Evolutionary conservation across 192 early-diverging fungal genomes (phyloP), one percentile per base, ranked within the genome.

Genomic region (Podila minutissima): DNA sequence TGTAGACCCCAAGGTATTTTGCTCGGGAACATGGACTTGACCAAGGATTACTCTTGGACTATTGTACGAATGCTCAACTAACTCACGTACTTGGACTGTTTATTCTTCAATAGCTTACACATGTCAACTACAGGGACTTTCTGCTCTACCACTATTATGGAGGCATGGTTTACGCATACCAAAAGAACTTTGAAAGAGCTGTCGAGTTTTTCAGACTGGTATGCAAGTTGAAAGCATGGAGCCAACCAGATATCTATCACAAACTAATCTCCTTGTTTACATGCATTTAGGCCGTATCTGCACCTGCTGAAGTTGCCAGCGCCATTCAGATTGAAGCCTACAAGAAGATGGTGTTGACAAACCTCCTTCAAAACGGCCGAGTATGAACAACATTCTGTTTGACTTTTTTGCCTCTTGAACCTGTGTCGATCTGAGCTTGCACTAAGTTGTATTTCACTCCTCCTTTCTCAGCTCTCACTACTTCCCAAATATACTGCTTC

Each of bases 131-230:
- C 67, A 74, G 58, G 48, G 84, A 90, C 66, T 92, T 90, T 82
- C 74, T 95, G 15, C 82, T 92, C 28, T 93, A 95, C 84, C 85
- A 93, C 64, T 96, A 95, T 77, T 94, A 96, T 73, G 92, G 90
- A 61, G 91, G 88, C 19, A 88, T 95, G 79, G 64, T 94, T n/a
- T 92, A 88, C 66, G 86, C 90, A 28, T 90, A 86, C 22, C 84
- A 90, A 69, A 93, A 93, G 65, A 69, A 85, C 5, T 92, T 85
- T 79, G 87, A 88, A 19, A 74, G 86, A 29, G 92, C 95, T 13
- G 71, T 91, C 5, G 85, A 90, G 29, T 88, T 90, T 33, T 89
- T 94, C 59, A 76, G 68, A 31, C 24, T 91, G 85, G 87, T 88
- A 82, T 82, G 78, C 38, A 35, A 51, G 41, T 31, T 19, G 17